Base-by-base conservation (phyloP, 2,329 filamentous ascomycete genomes). In the Chalara sp. region DNA sequence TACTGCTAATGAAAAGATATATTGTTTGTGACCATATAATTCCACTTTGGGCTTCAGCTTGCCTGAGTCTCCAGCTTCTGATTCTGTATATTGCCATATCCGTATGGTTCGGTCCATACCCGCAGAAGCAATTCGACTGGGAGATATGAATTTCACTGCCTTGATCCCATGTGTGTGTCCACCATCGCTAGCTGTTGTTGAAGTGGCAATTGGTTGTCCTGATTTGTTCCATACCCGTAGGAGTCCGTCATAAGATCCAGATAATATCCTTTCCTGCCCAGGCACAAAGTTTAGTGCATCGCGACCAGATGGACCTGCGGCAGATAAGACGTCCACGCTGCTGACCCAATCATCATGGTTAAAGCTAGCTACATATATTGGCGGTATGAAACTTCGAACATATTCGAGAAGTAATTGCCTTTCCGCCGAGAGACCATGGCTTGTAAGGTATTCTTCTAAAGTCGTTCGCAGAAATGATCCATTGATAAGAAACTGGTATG, bases 291-390 rank as follows among this genome's bases (percentile, higher is more conserved):
- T 72, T 46, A 71, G 74, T 7, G 75, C 73, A 78, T 80, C 84
- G 49, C 67, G 65, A 21, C 76, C 82, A 3, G 83, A 80, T 6
- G 73, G 70, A 1, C 87, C 86, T 10, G 77, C 81, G 11, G 70
- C 68, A 0, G 89, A 91, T 29, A 95, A 74, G 5, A 95, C 80
- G 67, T 96, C 90, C 30, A 97, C 83, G 30, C 81, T 80, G 66
- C 88, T 89, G 46, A 99, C 87, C 93, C 93, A 99, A 68, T 97
- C 93, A 64, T 99, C 91, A 68, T 99, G 92, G 72, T 96, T 86
- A 67, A 96, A 99, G 65, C 87, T 93, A 10, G 90, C 86, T 60
- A 95, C 84, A 67, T 93, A 92, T 35, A 87, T 77, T 13, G 93
- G 93, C 6, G 93, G 93, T 53, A 96, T 83, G 60, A 96, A 74